Evolutionary conservation across 441 rosid genomes (phyloP).

Genomic region (Populus tomentosa): DNA sequence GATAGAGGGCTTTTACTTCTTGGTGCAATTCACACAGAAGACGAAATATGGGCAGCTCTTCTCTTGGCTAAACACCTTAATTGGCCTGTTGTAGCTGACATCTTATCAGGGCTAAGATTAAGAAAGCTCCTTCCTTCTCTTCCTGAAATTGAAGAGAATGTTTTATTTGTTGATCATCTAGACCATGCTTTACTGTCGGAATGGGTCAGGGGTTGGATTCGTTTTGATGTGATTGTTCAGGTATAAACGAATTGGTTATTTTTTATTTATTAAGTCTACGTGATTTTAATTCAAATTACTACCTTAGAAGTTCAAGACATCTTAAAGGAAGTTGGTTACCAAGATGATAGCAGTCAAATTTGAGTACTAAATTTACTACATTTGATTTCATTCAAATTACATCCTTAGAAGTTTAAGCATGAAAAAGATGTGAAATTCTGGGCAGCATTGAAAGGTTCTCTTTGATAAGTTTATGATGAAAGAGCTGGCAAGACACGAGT

Average conservation of each 20-base stretch:
- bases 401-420: too few species aligned
- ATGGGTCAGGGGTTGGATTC: conserved; percentile 52
- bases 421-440: background rate
- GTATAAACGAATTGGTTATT: conserved; percentile 29
- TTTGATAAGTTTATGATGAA: background rate
- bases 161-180: conserved; percentile 74
- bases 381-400: background rate
- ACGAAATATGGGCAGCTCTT: conserved; percentile 93
- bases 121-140: conserved; percentile 57
- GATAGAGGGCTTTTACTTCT: conserved; percentile 69
- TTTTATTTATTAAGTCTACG: background rate
- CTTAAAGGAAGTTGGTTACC: background rate
- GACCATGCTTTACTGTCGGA: conserved; percentile 85
- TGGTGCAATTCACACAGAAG: conserved; percentile 73
- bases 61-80: conserved; percentile 76
- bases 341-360: background rate
- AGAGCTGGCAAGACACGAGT: background rate
- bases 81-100: conserved; percentile 94
- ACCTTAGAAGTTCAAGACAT: background rate
- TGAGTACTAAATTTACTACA: background rate
- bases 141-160: conserved; percentile 40
- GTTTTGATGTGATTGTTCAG: conserved; percentile 81
- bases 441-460: background rate
- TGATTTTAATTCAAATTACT: background rate
- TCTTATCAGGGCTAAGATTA: conserved; percentile 87